Conservation (phyloP, 306 rosid species). For the Prunus kanzakura region DNA sequence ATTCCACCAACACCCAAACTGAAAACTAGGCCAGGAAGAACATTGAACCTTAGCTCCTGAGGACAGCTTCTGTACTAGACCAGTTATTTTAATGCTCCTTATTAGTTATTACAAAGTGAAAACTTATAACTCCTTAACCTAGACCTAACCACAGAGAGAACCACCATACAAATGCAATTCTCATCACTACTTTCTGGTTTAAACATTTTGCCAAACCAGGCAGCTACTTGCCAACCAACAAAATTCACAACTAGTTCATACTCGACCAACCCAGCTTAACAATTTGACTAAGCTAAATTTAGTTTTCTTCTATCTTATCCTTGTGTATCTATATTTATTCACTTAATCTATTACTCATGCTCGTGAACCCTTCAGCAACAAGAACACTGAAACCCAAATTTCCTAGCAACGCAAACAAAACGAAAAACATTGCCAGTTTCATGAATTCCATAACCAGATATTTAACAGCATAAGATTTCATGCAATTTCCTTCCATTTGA, state of each 20-base stretch:
- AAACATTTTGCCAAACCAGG: neutral
- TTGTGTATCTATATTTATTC: neutral
- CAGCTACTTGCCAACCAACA: neutral
- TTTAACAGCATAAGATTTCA: neutral
- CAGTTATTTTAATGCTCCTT: neutral
- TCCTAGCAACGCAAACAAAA: neutral
- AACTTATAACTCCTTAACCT: no score
- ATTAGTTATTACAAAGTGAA: neutral
- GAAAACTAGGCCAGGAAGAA: neutral
- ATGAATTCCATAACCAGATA: neutral
- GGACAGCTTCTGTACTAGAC: neutral
- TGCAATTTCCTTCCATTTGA: neutral
- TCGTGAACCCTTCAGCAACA: neutral
- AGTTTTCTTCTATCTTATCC: no score
- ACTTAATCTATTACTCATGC: neutral
- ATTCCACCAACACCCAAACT: neutral
- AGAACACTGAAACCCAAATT: neutral
- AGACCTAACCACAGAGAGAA: neutral
- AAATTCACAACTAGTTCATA: neutral
- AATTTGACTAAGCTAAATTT: neutral
- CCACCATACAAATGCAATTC: neutral
- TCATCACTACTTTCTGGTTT: neutral
- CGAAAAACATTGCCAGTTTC: neutral
- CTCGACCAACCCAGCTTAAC: slow-evolving; percentile 4
- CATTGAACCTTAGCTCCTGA: neutral